Evolutionary conservation across 805 yeast species (phyloP), one percentile per base, ranked within the genome.

Genomic region (Candida tammaniensis): DNA sequence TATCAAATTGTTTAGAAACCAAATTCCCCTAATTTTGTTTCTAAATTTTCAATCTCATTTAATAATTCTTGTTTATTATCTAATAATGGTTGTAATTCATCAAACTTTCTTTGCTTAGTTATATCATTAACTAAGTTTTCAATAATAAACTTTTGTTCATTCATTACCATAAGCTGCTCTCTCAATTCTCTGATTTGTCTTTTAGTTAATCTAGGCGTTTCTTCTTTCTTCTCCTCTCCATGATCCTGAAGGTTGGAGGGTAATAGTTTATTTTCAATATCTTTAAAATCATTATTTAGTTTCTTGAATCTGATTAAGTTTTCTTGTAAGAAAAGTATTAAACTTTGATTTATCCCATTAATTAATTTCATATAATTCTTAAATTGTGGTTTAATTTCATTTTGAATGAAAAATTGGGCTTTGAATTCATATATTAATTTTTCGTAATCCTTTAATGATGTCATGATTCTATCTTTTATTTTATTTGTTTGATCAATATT

Each of bases 101-200:
- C 96, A 50, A 86, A 86, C 43, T 78, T 76, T 27, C 97, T 61
- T 33, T 74, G 78, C 44, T 69, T 71, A 40, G 80, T 84, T 23
- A 81, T 76, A 10, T 71, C 76, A 2, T 69, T 66, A 17, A 85
- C 72, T 74, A 82, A 75, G 11, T 76, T 70, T 38, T 77, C 75
- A 3, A 91, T 79, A 40, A 91, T 57, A 46, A 75, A 89, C 46
- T 71, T 69, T 49, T 89, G 98, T 52, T 89, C 98, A 40, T 82
- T 82, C 51, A 87, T 59, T 8, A 91, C 96, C 82, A 89, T 84
- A 38, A 89, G 59, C 44, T 82, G 81, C 45, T 87, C 91, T 29
- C 93, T 60, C 17, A 69, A 59, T 31, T 70, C 70, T 27, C 88
- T 68, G 7, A 83, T 72, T 42, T 80, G 73, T 32, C 57, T 61